Conservation (phyloP, 225 moss, liverwort and hornwort genomes). For the Ulota crispa region DNA sequence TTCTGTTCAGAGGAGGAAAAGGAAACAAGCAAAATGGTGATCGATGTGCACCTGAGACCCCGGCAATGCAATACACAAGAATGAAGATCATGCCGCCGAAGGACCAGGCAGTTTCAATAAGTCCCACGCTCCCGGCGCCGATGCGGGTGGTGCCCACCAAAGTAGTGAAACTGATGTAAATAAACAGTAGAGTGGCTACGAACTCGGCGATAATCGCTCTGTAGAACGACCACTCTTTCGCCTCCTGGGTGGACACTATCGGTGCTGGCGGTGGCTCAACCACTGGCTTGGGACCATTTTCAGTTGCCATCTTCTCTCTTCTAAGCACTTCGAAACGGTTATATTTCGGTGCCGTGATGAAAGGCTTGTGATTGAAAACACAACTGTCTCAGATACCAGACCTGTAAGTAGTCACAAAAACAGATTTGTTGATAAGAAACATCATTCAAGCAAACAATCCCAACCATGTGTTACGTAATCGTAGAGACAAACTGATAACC, state of each 20-base stretch:
- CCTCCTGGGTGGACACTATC: conserved; percentile 18
- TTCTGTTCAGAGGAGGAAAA: neutral
- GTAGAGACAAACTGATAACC: no score
- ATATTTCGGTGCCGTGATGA: neutral
- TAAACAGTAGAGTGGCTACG: conserved; percentile 35
- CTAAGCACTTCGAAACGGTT: neutral
- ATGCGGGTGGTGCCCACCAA: conserved; percentile 25
- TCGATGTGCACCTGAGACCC: conserved; percentile 35
- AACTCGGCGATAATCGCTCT: conserved; percentile 46
- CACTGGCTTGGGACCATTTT: no score
- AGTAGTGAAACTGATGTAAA: conserved; percentile 40
- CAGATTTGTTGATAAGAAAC: no score
- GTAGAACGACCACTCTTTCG: conserved; percentile 29
- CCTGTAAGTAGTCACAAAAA: no score
- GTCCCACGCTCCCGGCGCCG: conserved; percentile 15
- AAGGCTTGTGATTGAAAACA: neutral
- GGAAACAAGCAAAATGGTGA: neutral
- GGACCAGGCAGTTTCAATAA: conserved; percentile 33
- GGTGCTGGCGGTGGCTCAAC: neutral
- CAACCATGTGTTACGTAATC: no score
- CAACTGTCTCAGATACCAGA: no score
- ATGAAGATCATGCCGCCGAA: conserved; percentile 52
- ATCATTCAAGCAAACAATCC: no score
- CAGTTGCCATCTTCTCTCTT: neutral
- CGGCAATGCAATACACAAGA: conserved; percentile 47